phyloP scores from a whole-genome alignment of 2,329 filamentous ascomycete species.

The Didymella lethalis region DNA sequence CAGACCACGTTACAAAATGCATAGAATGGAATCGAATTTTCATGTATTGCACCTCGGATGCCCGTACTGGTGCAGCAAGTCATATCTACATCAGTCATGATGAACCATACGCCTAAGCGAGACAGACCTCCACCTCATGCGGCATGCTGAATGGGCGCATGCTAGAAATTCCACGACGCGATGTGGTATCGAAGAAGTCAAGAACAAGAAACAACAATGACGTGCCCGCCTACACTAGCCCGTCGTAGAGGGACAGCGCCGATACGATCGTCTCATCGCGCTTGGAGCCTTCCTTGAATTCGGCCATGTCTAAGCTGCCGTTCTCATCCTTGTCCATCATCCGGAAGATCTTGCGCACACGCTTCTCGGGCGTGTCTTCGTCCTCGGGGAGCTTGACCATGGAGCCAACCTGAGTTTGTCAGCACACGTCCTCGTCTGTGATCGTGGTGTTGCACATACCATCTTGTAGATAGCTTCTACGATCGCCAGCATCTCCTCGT shows the following conservation, averaged over 20 bases:
- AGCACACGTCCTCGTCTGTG: slow-evolving; percentile 16
- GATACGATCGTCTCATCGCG: slow-evolving; percentile 99
- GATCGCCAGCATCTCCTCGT: slow-evolving; percentile 98
- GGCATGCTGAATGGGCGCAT: slow-evolving; percentile 44
- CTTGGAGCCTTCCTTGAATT: slow-evolving; percentile 99
- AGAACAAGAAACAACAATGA: slow-evolving; percentile 41
- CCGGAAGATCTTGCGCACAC: slow-evolving; percentile 95
- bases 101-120: slow-evolving; percentile 46
- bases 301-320: slow-evolving; percentile 92
- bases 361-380: slow-evolving; percentile 98
- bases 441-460: slow-evolving; percentile 61
- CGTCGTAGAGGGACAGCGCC: slow-evolving; percentile 93
- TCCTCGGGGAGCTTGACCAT: slow-evolving; percentile 99
- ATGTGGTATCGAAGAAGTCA: slow-evolving; percentile 52
- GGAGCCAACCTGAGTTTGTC: slow-evolving; percentile 77
- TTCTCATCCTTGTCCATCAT: slow-evolving; percentile 99
- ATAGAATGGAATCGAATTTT: slow-evolving; percentile 1
- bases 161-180: slow-evolving; percentile 44
- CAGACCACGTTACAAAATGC: background rate
- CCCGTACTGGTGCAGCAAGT: slow-evolving; percentile 23
- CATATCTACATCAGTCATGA: slow-evolving; percentile 47
- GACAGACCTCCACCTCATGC: slow-evolving; percentile 38
- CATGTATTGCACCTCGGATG: slow-evolving; percentile 24
- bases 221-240: slow-evolving; percentile 72
- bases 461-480: slow-evolving; percentile 99